A percentile compares a stretch with the other conserved stretches of the same genome.
Evolutionary conservation across 2,329 filamentous ascomycete genomes (phyloP).

Genomic region (Myriosclerotinia duriaeana): DNA sequence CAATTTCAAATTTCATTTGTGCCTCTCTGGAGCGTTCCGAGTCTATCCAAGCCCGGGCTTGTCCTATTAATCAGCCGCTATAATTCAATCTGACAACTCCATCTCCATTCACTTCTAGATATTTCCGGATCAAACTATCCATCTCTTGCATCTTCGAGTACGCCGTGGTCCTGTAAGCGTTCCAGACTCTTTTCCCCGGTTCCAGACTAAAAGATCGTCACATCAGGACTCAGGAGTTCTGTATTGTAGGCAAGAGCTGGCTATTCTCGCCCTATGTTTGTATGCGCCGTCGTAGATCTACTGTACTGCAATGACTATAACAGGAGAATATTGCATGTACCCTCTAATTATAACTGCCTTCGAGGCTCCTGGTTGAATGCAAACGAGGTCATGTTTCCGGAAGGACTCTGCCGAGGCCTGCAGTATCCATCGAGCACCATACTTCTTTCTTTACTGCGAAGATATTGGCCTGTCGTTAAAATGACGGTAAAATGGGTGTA

Average conservation of each 20-base stretch:
- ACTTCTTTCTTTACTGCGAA: neutral
- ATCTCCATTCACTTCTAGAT: neutral
- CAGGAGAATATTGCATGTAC: neutral
- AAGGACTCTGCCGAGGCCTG: neutral
- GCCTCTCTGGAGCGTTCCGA: neutral
- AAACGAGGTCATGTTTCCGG: neutral
- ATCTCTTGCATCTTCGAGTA: neutral
- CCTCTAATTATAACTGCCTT: neutral
- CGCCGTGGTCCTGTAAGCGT: neutral
- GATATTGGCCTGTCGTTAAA: neutral
- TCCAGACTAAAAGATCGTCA: neutral
- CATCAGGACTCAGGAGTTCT: too few species aligned
- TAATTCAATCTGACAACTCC: neutral
- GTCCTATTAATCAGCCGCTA: too few species aligned
- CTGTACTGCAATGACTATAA: constrained; percentile 1
- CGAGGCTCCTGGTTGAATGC: neutral
- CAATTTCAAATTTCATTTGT: neutral
- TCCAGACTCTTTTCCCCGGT: neutral
- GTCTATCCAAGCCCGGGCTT: neutral
- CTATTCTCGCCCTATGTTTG: neutral
- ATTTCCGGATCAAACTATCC: neutral
- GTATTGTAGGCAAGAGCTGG: neutral
- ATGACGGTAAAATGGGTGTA: neutral
- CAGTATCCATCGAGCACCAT: neutral
- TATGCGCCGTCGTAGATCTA: neutral